A percentile compares a stretch with the other conserved stretches of the same genome.
phyloP scores from a whole-genome alignment of 306 rosid genomes.

The Inga laurina region DNA sequence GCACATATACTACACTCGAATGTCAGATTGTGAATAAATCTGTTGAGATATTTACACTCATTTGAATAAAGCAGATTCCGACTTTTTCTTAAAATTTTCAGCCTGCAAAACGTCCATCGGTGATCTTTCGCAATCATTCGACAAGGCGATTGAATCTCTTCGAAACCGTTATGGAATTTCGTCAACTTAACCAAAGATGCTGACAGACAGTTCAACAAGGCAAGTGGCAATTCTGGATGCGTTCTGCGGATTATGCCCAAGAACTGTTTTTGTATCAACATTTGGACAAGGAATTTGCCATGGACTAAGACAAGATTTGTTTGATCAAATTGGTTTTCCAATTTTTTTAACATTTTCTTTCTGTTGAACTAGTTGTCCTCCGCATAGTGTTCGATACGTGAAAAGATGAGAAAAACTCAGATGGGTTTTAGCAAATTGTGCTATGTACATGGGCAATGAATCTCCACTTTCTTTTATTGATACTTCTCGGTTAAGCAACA shows the following conservation, averaged over 20 bases:
- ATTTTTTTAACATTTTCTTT: neutral
- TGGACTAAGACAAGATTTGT: neutral
- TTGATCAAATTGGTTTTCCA: neutral
- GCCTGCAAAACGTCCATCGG: constrained; percentile 69
- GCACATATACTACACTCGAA: neutral
- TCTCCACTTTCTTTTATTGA: constrained; percentile 11
- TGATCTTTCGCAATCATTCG: constrained; percentile 71
- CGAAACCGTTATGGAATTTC: constrained; percentile 64
- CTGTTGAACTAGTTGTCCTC: constrained; percentile 2
- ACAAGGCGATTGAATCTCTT: constrained; percentile 70
- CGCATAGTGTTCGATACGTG: neutral
- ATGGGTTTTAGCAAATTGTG: neutral
- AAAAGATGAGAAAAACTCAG: constrained; percentile 3
- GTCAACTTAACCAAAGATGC: constrained; percentile 46
- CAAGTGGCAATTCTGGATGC: constrained; percentile 23
- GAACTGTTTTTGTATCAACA: neutral
- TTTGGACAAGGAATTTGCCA: neutral
- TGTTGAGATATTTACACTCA: neutral
- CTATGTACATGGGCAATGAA: neutral
- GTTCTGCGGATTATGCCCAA: neutral
- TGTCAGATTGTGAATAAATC: neutral
- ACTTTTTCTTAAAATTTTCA: constrained; percentile 39
- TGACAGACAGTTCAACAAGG: constrained; percentile 28
- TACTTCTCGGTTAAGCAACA: constrained; percentile 32
- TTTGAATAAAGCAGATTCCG: neutral